A percentile compares a stretch with the other conserved stretches of the same genome.
These are phyloP conservation scores for Elymus sibiricus DNA, from an alignment of 176 grass and related monocot genomes.

Conservation along the genomic window DNA sequence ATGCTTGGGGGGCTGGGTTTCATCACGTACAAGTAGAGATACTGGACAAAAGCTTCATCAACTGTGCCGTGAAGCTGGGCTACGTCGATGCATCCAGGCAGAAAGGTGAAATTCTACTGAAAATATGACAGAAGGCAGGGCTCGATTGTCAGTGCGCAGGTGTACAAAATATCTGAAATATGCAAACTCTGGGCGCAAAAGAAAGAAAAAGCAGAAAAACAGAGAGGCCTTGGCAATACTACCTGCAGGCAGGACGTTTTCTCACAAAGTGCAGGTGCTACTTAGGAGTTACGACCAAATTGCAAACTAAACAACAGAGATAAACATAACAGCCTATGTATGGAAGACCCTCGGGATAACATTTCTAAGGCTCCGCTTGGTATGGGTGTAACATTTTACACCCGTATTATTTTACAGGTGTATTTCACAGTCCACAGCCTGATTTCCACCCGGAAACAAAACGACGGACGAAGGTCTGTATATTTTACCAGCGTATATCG, in stretches of 20 bases:
- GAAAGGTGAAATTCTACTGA: too few species aligned
- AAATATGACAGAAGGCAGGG: too few species aligned
- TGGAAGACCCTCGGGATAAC: not conserved
- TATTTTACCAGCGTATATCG: too few species aligned
- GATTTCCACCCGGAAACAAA: too few species aligned
- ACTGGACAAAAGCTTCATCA: conserved; percentile 28
- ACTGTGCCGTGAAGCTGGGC: conserved; percentile 32
- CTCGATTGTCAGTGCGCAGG: too few species aligned
- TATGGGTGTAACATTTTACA: too few species aligned
- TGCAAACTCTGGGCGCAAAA: not conserved
- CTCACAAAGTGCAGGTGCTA: not conserved
- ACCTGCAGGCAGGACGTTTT: not conserved
- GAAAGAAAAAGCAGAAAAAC: not conserved
- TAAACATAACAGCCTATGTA: not conserved
- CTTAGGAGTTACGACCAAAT: not conserved
- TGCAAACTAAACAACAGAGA: not conserved
- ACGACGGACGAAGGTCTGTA: too few species aligned
- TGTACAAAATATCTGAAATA: not conserved
- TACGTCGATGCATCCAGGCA: not conserved
- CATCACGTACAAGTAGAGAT: conserved; percentile 59
- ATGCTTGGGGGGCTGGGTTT: conserved; percentile 56
- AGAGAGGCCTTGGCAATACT: not conserved
- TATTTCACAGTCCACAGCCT: too few species aligned
- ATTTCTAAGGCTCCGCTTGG: too few species aligned
- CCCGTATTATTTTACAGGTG: too few species aligned